Conservation (phyloP, 345 rosid species). For the Ceriops zippeliana region DNA sequence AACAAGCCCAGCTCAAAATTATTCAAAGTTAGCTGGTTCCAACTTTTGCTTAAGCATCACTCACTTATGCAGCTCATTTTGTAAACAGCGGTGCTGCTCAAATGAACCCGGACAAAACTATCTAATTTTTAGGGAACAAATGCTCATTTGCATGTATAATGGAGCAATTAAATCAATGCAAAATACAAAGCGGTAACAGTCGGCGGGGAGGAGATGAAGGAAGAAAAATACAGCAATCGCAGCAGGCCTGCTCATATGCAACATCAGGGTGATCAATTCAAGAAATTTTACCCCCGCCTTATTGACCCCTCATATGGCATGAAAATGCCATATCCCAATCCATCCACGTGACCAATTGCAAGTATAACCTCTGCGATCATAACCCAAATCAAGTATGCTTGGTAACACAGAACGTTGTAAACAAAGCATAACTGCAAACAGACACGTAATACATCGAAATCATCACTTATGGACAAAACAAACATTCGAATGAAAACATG, state of each 20-base stretch:
- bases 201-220: no score
- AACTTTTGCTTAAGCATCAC: no score
- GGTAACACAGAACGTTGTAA: constrained; percentile 10
- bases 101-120: no score
- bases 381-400: constrained; percentile 15
- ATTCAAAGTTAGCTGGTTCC: no score
- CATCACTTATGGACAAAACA: background rate
- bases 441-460: constrained; percentile 13
- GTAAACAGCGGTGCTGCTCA: no score
- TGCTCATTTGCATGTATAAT: no score
- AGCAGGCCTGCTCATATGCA: background rate
- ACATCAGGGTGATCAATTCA: background rate
- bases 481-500: constrained; percentile 8
- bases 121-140: no score
- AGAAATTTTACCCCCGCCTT: background rate
- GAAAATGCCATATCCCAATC: constrained; percentile 6
- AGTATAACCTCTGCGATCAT: constrained; percentile 10
- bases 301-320: background rate
- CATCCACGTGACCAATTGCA: constrained; percentile 15
- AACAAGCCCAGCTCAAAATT: no score
- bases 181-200: no score
- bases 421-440: constrained; percentile 2
- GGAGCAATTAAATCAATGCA: no score
- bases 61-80: no score
- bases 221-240: no score